Conservation (phyloP, 2,329 filamentous ascomycete genomes). For the Exophiala bonariae region DNA sequence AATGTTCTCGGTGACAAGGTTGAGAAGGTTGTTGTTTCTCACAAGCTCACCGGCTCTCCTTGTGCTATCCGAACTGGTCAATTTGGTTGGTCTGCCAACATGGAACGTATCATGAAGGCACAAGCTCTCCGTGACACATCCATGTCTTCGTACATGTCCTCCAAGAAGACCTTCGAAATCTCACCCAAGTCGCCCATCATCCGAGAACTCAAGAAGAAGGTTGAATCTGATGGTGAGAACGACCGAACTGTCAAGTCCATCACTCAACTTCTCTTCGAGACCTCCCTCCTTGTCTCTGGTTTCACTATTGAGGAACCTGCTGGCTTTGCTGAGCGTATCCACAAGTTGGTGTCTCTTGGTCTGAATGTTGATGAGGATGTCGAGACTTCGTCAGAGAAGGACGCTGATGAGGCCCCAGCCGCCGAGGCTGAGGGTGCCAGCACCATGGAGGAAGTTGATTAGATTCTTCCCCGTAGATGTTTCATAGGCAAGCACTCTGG, state of each 20-base stretch:
- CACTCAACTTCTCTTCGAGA: slow-evolving; percentile 97
- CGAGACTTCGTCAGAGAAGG: slow-evolving; percentile 63
- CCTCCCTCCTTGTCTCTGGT: slow-evolving; percentile 94
- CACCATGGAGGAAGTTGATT: slow-evolving; percentile 99
- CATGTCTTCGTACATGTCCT: slow-evolving; percentile 99
- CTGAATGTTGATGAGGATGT: slow-evolving; percentile 96
- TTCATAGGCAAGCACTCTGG: slow-evolving; percentile 14
- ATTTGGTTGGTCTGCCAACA: slow-evolving; percentile 99
- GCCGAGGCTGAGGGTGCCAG: slow-evolving; percentile 75
- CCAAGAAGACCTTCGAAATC: slow-evolving; percentile 99
- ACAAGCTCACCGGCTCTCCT: slow-evolving; percentile 93
- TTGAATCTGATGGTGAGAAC: slow-evolving; percentile 94
- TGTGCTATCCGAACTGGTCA: slow-evolving; percentile 99
- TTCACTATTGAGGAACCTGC: slow-evolving; percentile 99
- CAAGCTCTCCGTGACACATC: slow-evolving; percentile 99
- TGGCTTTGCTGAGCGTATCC: slow-evolving; percentile 96
- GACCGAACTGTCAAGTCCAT: slow-evolving; percentile 99
- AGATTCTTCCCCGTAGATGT: slow-evolving; percentile 42
- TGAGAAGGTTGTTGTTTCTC: slow-evolving; percentile 98
- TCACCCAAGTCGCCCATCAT: slow-evolving; percentile 98
- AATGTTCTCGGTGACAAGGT: slow-evolving; percentile 99
- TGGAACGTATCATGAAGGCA: slow-evolving; percentile 99
- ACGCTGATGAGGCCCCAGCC: slow-evolving; percentile 56
- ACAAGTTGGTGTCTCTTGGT: slow-evolving; percentile 98
- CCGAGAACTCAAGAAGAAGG: slow-evolving; percentile 99